phyloP scores from a whole-genome alignment of 805 yeast species.

The Torulaspora quercuum region DNA sequence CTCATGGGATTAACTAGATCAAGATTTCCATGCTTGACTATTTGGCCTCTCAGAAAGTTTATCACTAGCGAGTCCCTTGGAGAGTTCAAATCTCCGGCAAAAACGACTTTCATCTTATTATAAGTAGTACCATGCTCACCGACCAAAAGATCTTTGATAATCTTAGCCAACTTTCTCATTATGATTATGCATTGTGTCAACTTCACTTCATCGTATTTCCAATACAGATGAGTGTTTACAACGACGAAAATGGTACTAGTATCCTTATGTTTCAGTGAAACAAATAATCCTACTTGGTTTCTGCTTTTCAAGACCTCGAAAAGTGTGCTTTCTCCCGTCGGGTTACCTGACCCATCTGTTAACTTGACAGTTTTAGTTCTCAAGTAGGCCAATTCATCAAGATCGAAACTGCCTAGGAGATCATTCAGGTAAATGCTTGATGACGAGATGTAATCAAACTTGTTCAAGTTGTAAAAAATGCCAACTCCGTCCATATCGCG shows the following conservation, averaged over 20 bases:
- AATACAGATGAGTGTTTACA: slow-evolving; percentile 60
- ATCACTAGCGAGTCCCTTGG: slow-evolving; percentile 48
- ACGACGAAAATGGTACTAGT: slow-evolving; percentile 44
- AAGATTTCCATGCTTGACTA: slow-evolving; percentile 29
- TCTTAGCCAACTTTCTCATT: slow-evolving; percentile 34
- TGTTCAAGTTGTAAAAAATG: slow-evolving; percentile 47
- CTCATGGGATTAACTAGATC: slow-evolving; percentile 34
- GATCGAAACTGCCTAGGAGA: slow-evolving; percentile 31
- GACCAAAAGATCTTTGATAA: slow-evolving; percentile 25
- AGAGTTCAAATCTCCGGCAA: slow-evolving; percentile 59
- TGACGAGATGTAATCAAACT: slow-evolving; percentile 43
- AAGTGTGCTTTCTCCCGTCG: slow-evolving; percentile 25
- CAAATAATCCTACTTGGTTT: slow-evolving; percentile 57
- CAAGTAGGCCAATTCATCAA: slow-evolving; percentile 29
- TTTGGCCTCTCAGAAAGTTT: slow-evolving; percentile 40
- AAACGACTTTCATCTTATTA: slow-evolving; percentile 39
- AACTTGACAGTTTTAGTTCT: slow-evolving; percentile 21
- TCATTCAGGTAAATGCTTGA: slow-evolving; percentile 37
- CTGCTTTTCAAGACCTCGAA: slow-evolving; percentile 41
- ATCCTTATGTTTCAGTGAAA: slow-evolving; percentile 44
- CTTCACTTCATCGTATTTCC: slow-evolving; percentile 57
- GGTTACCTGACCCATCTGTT: slow-evolving; percentile 35
- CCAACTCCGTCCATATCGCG: slow-evolving; percentile 60
- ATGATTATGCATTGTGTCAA: slow-evolving; percentile 50
- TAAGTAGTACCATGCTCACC: slow-evolving; percentile 25